A percentile compares a stretch with the other conserved stretches of the same genome.
phyloP scores from a whole-genome alignment of 192 early-diverging fungal species.

The Gigaspora rosea region DNA sequence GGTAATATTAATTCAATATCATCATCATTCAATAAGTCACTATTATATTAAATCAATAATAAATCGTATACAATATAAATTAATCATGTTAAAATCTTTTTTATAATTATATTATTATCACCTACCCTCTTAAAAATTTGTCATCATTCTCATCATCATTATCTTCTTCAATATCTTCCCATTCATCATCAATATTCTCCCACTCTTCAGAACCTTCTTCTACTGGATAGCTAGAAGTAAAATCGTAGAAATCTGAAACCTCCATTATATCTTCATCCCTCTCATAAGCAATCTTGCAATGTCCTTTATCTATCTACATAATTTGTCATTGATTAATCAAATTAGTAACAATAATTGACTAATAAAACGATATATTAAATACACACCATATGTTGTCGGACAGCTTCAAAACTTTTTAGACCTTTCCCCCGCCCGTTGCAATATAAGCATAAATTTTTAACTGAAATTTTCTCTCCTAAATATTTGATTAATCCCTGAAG shows the following conservation, averaged over 20 bases:
- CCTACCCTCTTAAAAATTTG: constrained; percentile 30
- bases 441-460: constrained; percentile 94
- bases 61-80: not conserved
- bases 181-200: constrained; percentile 47
- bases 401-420: constrained; percentile 85
- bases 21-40: constrained; percentile 63
- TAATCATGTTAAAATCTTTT: not conserved
- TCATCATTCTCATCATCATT: constrained; percentile 49
- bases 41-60: constrained; percentile 34
- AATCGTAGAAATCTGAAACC: constrained; percentile 95
- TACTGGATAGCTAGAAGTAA: constrained; percentile 83
- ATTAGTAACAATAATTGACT: not conserved
- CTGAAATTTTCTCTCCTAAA: constrained; percentile 91
- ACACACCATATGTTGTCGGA: constrained; percentile 88
- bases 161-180: constrained; percentile 46
- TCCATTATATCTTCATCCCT: constrained; percentile 89
- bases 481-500: constrained; percentile 87
- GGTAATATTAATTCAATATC: constrained; percentile 88
- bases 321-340: not conserved
- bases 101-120: not conserved
- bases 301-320: constrained; percentile 80
- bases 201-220: constrained; percentile 52
- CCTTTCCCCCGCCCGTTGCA: constrained; percentile 91
- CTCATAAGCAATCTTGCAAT: constrained; percentile 96
- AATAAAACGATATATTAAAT: not conserved